Percentiles rank a stretch among this genome's conserved stretches.
Evolutionary conservation across 148 eudicot genomes (phyloP).

Genomic region (Silene uniflora): DNA sequence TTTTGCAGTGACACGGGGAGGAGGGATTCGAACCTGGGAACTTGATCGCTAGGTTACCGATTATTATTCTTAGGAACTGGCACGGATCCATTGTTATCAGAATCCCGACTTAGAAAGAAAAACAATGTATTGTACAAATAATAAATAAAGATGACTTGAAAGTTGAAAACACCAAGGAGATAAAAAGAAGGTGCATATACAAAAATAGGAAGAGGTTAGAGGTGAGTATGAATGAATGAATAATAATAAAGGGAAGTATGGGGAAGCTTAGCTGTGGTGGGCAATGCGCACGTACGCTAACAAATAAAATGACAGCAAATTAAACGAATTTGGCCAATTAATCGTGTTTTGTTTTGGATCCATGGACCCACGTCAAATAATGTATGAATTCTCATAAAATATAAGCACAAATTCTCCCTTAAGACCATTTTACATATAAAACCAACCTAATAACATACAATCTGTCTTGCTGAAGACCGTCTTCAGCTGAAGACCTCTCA

Average conservation of each 20-base stretch:
- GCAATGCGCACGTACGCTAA: slow-evolving; percentile 36
- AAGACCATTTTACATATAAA: too few relatives aligned
- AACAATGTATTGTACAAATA: background rate
- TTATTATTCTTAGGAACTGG: slow-evolving; percentile 54
- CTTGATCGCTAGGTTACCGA: slow-evolving; percentile 50
- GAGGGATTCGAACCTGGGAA: slow-evolving; percentile 5
- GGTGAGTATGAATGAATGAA: background rate
- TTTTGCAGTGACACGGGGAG: slow-evolving; percentile 33
- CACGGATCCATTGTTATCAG: slow-evolving; percentile 58
- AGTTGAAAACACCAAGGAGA: too few relatives aligned
- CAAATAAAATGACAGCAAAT: slow-evolving; percentile 30
- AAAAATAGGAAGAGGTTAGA: slow-evolving; percentile 7
- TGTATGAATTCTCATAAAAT: too few relatives aligned
- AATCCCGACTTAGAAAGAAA: background rate
- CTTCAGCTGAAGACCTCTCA: too few relatives aligned
- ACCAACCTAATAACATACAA: too few relatives aligned
- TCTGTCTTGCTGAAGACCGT: too few relatives aligned
- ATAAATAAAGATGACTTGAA: too few relatives aligned
- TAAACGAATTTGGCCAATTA: slow-evolving; percentile 23
- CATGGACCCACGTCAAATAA: background rate
- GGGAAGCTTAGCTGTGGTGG: slow-evolving; percentile 18
- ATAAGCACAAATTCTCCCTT: too few relatives aligned
- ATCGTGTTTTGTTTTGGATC: background rate
- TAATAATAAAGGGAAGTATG: background rate
- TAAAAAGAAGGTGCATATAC: slow-evolving; percentile 17